These are phyloP conservation scores for Cenchrus purpureus DNA, from an alignment of 176 grass and related monocot genomes.

Conservation along the genomic window DNA sequence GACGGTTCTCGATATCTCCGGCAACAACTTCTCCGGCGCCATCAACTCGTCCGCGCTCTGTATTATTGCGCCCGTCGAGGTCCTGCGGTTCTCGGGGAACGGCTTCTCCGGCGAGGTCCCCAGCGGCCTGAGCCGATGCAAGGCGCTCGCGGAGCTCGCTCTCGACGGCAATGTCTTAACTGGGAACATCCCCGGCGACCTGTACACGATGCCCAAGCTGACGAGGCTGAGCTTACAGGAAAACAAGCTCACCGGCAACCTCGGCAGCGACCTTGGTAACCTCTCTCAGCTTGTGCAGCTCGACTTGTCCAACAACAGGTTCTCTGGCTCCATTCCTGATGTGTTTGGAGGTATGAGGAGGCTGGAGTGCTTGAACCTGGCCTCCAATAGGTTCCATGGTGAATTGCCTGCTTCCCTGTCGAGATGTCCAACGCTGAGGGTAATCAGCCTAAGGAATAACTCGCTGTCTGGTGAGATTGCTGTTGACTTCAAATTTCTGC, in stretches of 20 bases:
- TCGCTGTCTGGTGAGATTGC: conserved; percentile 56
- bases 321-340: conserved; percentile 68
- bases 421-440: conserved; percentile 48
- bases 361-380: conserved; percentile 59
- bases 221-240: conserved; percentile 60
- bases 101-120: conserved; percentile 59
- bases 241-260: conserved; percentile 60
- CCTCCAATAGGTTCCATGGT: conserved; percentile 61
- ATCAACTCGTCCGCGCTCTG: conserved; percentile 61
- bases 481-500: conserved; percentile 53
- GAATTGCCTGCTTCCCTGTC: conserved; percentile 69
- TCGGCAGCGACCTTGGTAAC: conserved; percentile 56
- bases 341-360: conserved; percentile 64
- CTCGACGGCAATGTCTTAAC: conserved; percentile 62
- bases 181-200: conserved; percentile 64
- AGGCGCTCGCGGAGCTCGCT: conserved; percentile 60
- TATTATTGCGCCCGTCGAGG: conserved; percentile 25
- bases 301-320: conserved; percentile 75
- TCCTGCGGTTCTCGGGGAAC: conserved; percentile 73
- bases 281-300: conserved; percentile 66
- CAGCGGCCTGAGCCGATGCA: conserved; percentile 52
- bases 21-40: conserved; percentile 60
- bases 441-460: conserved; percentile 83
- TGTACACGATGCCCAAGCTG: conserved; percentile 55
- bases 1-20: conserved; percentile 53